Conservation (phyloP, 1,139 yeast genomes). For the Yamadazyma mexicana region DNA sequence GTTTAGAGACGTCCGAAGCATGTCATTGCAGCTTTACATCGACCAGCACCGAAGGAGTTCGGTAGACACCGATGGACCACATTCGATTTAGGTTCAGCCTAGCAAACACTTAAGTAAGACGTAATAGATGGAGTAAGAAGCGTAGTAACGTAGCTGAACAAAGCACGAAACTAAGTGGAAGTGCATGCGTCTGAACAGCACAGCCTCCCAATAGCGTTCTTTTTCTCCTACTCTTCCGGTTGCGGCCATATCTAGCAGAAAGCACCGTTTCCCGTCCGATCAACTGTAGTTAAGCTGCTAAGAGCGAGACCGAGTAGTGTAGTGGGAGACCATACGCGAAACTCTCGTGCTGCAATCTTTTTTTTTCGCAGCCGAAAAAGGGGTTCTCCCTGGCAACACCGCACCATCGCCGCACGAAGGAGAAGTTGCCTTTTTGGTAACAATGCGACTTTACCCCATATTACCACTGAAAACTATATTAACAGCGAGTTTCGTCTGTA, state of each 20-base stretch:
- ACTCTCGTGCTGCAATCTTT: conserved; percentile 53
- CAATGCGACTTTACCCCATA: conserved; percentile 1
- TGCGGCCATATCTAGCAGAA: conserved; percentile 51
- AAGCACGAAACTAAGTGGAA: too few relatives aligned
- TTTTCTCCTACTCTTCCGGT: too few relatives aligned
- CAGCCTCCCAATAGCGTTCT: too few relatives aligned
- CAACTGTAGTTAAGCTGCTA: conserved; percentile 45
- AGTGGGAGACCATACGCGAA: conserved; percentile 58
- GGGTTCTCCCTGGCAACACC: too few relatives aligned
- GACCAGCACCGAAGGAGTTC: conserved; percentile 12
- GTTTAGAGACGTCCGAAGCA: conserved; percentile 23
- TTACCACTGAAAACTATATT: background rate
- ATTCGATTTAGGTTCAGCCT: background rate
- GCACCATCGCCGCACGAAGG: background rate
- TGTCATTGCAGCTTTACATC: conserved; percentile 21
- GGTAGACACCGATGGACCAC: conserved; percentile 3
- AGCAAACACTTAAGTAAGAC: too few relatives aligned
- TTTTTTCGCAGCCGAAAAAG: conserved; percentile 3
- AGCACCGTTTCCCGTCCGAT: conserved; percentile 54
- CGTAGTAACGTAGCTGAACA: too few relatives aligned
- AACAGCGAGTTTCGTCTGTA: too few relatives aligned
- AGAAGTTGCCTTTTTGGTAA: background rate
- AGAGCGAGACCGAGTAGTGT: conserved; percentile 55
- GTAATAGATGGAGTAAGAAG: too few relatives aligned
- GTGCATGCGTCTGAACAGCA: too few relatives aligned